Evolutionary conservation across 805 yeast species (phyloP).

Genomic region (Blastobotrys americana): DNA sequence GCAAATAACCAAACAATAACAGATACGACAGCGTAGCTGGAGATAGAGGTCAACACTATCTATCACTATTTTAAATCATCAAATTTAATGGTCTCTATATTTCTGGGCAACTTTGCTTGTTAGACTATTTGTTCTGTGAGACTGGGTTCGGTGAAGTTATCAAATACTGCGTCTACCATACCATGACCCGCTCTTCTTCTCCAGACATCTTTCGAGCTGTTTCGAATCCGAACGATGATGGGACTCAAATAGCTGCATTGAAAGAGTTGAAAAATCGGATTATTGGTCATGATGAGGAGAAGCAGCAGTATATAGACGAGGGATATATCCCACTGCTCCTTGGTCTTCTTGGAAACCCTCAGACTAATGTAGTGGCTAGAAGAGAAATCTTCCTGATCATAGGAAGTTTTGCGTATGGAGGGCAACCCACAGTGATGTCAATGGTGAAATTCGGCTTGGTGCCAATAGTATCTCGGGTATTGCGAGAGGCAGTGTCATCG

Average conservation of each 20-base stretch:
- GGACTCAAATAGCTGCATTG: constrained; percentile 18
- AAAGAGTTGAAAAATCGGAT: constrained; percentile 25
- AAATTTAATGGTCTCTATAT: too few relatives aligned
- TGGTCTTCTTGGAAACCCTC: not conserved
- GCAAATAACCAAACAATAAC: too few relatives aligned
- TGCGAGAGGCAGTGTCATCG: constrained; percentile 4
- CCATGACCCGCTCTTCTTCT: not conserved
- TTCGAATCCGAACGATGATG: not conserved
- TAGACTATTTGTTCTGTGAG: too few relatives aligned
- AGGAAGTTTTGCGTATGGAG: constrained; percentile 30
- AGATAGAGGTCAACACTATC: too few relatives aligned
- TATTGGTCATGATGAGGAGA: constrained; percentile 31
- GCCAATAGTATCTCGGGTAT: constrained; percentile 8
- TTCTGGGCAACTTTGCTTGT: too few relatives aligned
- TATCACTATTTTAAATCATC: too few relatives aligned
- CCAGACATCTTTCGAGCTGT: not conserved
- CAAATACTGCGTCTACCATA: too few relatives aligned
- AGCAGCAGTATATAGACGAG: constrained; percentile 19
- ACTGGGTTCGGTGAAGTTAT: too few relatives aligned
- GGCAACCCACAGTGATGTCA: constrained; percentile 10
- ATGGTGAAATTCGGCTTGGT: constrained; percentile 16
- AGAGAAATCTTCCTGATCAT: constrained; percentile 23
- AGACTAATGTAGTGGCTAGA: not conserved
- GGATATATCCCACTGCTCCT: constrained; percentile 7
- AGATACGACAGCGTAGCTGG: too few relatives aligned